These are phyloP conservation scores for Elsinoe necatrix DNA, from an alignment of 2,329 filamentous ascomycete genomes.

Conservation along the genomic window DNA sequence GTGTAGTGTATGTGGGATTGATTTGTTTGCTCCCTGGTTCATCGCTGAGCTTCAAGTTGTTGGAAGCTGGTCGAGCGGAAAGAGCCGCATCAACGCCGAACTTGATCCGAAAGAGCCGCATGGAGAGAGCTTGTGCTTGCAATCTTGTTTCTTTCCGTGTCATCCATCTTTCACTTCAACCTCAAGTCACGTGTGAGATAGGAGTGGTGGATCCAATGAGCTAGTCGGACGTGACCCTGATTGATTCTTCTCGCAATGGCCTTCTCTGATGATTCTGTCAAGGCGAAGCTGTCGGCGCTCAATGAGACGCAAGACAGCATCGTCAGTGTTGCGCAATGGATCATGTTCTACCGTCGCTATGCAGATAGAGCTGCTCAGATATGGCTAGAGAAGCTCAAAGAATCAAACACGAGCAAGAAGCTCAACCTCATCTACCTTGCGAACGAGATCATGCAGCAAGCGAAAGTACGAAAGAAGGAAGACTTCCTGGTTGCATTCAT, in stretches of 20 bases:
- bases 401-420: conserved; percentile 77
- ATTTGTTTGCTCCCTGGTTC: neutral
- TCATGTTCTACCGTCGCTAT: conserved; percentile 97
- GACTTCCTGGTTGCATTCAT: conserved; percentile 91
- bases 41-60: neutral
- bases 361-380: conserved; percentile 85
- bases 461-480: conserved; percentile 81
- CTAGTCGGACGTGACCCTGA: neutral
- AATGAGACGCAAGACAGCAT: conserved; percentile 98
- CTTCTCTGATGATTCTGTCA: conserved; percentile 90
- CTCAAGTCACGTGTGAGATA: neutral
- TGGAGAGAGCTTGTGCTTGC: neutral
- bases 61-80: neutral
- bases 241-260: conserved; percentile 52
- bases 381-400: conserved; percentile 83
- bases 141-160: neutral
- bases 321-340: conserved; percentile 94
- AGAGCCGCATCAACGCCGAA: neutral
- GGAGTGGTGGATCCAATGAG: too few relatives aligned
- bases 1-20: neutral
- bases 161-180: neutral
- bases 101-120: conserved; percentile 1
- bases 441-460: conserved; percentile 96
- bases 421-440: conserved; percentile 89
- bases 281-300: conserved; percentile 86